Conservation (phyloP, 2,329 filamentous ascomycete species). For the Zasmidium citrigriseum region DNA sequence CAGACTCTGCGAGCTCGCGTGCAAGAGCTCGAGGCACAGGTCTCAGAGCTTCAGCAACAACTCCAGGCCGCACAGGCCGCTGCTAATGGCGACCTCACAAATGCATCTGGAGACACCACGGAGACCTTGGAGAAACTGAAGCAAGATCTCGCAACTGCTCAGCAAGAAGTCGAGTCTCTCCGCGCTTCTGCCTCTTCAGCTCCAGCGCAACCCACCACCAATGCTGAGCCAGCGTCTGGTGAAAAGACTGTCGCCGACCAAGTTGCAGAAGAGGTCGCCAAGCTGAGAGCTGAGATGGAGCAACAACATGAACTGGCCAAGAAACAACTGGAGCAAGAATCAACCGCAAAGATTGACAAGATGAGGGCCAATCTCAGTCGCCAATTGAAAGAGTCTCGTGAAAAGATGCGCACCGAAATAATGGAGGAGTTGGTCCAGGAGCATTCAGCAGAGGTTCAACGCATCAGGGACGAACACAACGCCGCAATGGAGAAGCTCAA, state of each 20-base stretch:
- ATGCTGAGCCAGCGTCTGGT: conserved; percentile 24
- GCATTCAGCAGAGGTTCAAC: conserved; percentile 53
- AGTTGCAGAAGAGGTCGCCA: conserved; percentile 45
- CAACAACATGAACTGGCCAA: conserved; percentile 38
- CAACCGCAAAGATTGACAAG: conserved; percentile 62
- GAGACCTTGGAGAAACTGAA: conserved; percentile 38
- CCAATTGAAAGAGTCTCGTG: conserved; percentile 59
- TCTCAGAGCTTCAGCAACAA: conserved; percentile 40
- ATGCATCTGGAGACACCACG: conserved; percentile 15
- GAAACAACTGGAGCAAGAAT: conserved; percentile 50
- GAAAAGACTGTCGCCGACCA: conserved; percentile 49
- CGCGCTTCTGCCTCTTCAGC: conserved; percentile 37
- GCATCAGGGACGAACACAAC: conserved; percentile 48
- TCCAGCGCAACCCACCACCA: conserved; percentile 14
- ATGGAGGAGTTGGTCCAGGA: conserved; percentile 37
- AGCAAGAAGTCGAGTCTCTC: conserved; percentile 49
- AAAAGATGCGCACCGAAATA: conserved; percentile 39
- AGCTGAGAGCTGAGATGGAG: conserved; percentile 40
- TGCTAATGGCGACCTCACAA: neutral
- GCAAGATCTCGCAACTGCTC: conserved; percentile 45
- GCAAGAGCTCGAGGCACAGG: conserved; percentile 64
- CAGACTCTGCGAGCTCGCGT: conserved; percentile 62
- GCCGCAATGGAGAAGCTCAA: conserved; percentile 44
- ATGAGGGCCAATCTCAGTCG: conserved; percentile 70
- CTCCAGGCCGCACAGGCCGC: conserved; percentile 35